Percentiles rank a stretch among this genome's conserved stretches.
Evolutionary conservation across 192 early-diverging fungal species (phyloP).

Genomic region (Linnemannia hyalina): DNA sequence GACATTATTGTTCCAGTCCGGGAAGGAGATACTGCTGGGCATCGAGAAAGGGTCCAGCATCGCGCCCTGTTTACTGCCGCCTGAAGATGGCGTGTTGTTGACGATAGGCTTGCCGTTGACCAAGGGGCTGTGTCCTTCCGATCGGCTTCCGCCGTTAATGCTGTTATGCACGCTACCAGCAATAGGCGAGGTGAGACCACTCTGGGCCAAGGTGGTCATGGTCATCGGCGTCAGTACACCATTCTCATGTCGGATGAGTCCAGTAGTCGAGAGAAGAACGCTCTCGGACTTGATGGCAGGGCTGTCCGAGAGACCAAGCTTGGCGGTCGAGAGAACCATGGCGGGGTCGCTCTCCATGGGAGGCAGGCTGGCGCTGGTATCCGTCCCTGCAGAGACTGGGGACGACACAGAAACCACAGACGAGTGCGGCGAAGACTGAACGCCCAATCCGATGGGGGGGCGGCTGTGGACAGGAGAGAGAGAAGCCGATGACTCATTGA

Average conservation of each 20-base stretch:
- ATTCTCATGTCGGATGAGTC: not conserved
- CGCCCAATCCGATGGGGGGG: not conserved
- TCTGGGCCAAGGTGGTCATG: constrained; percentile 27
- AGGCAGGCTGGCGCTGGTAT: not conserved
- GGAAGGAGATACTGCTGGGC: constrained; percentile 52
- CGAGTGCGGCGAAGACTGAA: not conserved
- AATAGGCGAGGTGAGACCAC: not conserved
- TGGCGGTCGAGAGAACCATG: constrained; percentile 33
- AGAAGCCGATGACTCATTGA: not conserved
- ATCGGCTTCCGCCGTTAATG: not conserved
- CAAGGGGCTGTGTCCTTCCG: not conserved
- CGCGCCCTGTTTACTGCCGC: constrained; percentile 5
- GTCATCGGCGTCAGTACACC: constrained; percentile 22
- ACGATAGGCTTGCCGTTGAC: not conserved
- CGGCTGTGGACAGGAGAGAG: not conserved
- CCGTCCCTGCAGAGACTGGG: not conserved
- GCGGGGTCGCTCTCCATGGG: constrained; percentile 24
- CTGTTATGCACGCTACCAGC: not conserved
- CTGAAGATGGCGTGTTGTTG: not conserved
- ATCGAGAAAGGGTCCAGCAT: constrained; percentile 56
- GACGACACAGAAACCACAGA: not conserved
- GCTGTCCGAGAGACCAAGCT: not conserved
- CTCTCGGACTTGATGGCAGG: not conserved
- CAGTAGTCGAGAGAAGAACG: not conserved
- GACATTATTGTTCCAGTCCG: constrained; percentile 14